Base-by-base conservation (phyloP, 2,329 filamentous ascomycete genomes). In the Trichoderma breve region DNA sequence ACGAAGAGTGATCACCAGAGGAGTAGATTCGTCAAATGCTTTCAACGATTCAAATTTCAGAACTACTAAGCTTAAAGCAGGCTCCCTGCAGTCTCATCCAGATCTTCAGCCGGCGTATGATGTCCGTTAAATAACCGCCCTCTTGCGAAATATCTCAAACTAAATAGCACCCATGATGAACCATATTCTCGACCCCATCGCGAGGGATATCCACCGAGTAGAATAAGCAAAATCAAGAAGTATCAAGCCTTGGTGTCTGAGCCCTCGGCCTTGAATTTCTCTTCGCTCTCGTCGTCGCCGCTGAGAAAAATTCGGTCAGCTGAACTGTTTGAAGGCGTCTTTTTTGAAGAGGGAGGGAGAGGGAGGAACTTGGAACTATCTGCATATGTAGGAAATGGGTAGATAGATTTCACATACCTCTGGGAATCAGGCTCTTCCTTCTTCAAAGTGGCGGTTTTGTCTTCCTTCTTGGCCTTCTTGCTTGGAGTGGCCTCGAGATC, bases 381-480 rank as follows among this genome's bases (percentile, higher is more conserved):
- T 24, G 24, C 24, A 24, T 24, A 24, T 24, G 24, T 24, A 24
- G 24, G 24, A 24, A 24, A 24, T 24, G 24, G 6, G 14, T 14
- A 43, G 15, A 68, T 47, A 9, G n/a, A 9, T 9, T 51, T 18
- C 11, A 30, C 30, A 12, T 57, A 71, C 69, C 61, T 66, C 18
- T 60, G 53, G 0, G 43, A 21, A 1, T 32, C 11, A 28, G 51
- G 1, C 2, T 65, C 61, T 34, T 77, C 74, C 12, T 73, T 34
- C 71, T 80, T 80, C 70, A 76, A 28, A 1, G 43, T 39, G 6
- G 67, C 39, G 0, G 63, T 12, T 4, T 74, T 73, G 14, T 78
- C 75, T 76, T 78, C 75, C 30, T 75, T 73, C 77, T 82, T 83
- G 51, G 72, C 60, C 73, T 79, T 80, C 73, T 81, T 81, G 63